Base-by-base conservation (phyloP, 768 basidiomycete species). In the Nevesoporus exiguus region DNA sequence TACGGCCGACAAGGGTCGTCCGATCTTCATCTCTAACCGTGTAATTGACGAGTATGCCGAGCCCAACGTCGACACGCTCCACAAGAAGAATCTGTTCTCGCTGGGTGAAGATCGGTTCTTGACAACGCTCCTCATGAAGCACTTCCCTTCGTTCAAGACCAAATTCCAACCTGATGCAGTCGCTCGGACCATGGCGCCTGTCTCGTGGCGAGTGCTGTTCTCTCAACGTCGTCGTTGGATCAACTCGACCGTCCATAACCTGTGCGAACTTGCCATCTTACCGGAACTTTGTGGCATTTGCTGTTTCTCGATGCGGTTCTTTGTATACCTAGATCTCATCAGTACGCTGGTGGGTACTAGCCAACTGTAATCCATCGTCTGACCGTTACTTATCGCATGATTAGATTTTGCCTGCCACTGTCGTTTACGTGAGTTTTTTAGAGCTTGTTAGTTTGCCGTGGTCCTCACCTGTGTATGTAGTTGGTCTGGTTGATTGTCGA, bases 181-280 rank as follows among this genome's bases (percentile, higher is more conserved):
- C 33, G 80, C 85, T 3, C 78, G 79, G 60, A 86, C 84, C 5
- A 75, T 81, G 53, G 84, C 84, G 3, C 85, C 84, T 0, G 84
- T 85, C 63, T 77, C 78, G 2, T 83, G 79, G 74, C 73, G 76
- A 13, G 79, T 86, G 11, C 60, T 86, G 54, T 76, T 86, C 21
- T 85, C 84, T 36, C 84, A 86, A 59, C 79, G 84, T 64, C 79
- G 85, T 70, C 79, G 85, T 46, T 86, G 85, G 84, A 86, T 86
- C 71, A 86, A 86, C 66, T 86, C 85, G 41, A 86, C 84, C 11
- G 72, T 86, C 24, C 84, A 86, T 64, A 86, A 86, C 66, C 66
- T 86, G 33, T 81, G 80, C 64, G 84, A 86, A 64, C 73, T 86
- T 47, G 78, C 82, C 27, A 76, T 83, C 66, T 66, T 86, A 21